phyloP scores from a whole-genome alignment of 2,329 filamentous ascomycete species.

The Pyrenophora seminiperda region DNA sequence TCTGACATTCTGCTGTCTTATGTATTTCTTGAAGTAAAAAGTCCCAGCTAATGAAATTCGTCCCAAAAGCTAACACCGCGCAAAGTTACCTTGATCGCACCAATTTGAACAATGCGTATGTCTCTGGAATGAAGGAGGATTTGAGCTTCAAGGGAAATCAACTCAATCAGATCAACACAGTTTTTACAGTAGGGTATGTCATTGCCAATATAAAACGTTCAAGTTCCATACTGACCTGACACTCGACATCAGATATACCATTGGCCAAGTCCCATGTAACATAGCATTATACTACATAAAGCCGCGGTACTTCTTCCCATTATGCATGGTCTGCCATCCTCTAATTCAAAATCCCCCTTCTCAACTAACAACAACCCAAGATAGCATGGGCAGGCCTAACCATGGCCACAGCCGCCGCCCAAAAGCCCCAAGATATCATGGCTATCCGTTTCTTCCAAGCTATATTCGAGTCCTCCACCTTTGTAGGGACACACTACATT shows the following conservation, averaged over 20 bases:
- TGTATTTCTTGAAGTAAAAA: slow-evolving; percentile 42
- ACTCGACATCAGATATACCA: slow-evolving; percentile 41
- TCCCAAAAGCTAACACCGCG: slow-evolving; percentile 11
- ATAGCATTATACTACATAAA: slow-evolving; percentile 65
- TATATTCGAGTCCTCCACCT: slow-evolving; percentile 62
- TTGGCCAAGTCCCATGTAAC: slow-evolving; percentile 58
- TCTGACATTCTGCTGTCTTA: slow-evolving; percentile 65
- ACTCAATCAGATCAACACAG: slow-evolving; percentile 54
- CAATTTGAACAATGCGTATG: slow-evolving; percentile 52
- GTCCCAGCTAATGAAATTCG: no score
- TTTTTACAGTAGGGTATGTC: slow-evolving; percentile 40
- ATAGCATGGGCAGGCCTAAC: slow-evolving; percentile 66
- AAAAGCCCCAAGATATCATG: slow-evolving; percentile 62
- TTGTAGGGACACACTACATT: slow-evolving; percentile 63
- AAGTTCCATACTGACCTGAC: neutral
- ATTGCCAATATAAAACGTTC: neutral
- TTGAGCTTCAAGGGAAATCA: slow-evolving; percentile 48
- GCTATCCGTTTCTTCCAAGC: slow-evolving; percentile 62
- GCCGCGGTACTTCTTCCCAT: slow-evolving; percentile 67
- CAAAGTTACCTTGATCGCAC: slow-evolving; percentile 45
- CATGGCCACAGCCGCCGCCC: slow-evolving; percentile 62
- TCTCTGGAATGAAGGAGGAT: slow-evolving; percentile 52
- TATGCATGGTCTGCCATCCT: slow-evolving; percentile 59
- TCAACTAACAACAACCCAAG: slow-evolving; percentile 6
- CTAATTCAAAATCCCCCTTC: neutral